phyloP scores from a whole-genome alignment of 331 rosid species.

The Telfairia occidentalis region DNA sequence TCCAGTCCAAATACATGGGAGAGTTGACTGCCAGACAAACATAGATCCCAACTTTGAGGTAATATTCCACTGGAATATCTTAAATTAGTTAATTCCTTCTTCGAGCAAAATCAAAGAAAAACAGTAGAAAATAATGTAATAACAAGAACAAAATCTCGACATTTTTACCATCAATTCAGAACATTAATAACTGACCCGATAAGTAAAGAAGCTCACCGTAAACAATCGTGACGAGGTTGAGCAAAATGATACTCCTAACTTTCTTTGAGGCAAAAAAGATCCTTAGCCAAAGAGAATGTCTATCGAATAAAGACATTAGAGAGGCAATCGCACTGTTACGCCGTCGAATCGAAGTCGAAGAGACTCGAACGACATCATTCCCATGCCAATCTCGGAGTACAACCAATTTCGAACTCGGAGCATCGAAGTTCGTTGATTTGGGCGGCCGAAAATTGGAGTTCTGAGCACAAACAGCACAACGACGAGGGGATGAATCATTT shows the following conservation, averaged over 20 bases:
- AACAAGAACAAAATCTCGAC: background rate
- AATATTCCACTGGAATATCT: background rate
- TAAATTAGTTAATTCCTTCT: background rate
- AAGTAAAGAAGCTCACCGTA: slow-evolving; percentile 29
- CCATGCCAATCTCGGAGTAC: background rate
- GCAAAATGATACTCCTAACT: slow-evolving; percentile 54
- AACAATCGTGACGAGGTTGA: slow-evolving; percentile 42
- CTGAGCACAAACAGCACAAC: slow-evolving; percentile 6
- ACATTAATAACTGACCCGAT: background rate
- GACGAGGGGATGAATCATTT: slow-evolving; percentile 3
- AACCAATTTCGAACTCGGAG: slow-evolving; percentile 10
- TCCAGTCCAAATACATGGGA: background rate
- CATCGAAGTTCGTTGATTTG: slow-evolving; percentile 10
- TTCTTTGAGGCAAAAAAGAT: slow-evolving; percentile 45
- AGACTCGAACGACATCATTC: slow-evolving; percentile 6
- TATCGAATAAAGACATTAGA: slow-evolving; percentile 26
- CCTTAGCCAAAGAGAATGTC: slow-evolving; percentile 34
- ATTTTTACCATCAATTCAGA: background rate
- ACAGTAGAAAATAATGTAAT: background rate
- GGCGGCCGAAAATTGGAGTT: background rate
- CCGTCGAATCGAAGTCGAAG: slow-evolving; percentile 1
- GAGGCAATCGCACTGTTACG: background rate
- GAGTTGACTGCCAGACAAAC: background rate
- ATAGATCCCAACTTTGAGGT: background rate
- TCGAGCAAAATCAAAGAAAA: background rate